phyloP scores from a whole-genome alignment of 2,329 filamentous ascomycete genomes.

The Colletotrichum truncatum region DNA sequence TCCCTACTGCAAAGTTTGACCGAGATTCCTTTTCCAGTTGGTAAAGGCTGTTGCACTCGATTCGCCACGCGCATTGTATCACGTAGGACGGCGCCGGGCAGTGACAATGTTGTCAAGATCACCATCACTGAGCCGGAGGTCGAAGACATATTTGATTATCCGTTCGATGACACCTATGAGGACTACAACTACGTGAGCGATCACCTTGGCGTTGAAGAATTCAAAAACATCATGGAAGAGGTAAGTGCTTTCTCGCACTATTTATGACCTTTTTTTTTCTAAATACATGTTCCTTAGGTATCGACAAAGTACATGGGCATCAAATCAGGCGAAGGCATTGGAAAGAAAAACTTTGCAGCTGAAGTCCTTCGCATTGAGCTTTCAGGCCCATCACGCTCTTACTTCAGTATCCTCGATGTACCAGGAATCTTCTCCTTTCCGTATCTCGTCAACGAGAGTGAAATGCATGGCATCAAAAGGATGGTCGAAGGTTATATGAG shows the following conservation, averaged over 20 bases:
- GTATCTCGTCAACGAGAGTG: slow-evolving; percentile 37
- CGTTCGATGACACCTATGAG: slow-evolving; percentile 26
- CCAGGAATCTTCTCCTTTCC: slow-evolving; percentile 42
- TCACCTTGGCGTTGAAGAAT: slow-evolving; percentile 38
- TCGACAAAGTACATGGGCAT: slow-evolving; percentile 42
- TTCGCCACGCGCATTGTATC: slow-evolving; percentile 49
- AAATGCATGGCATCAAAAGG: slow-evolving; percentile 38
- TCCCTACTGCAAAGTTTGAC: slow-evolving; percentile 47
- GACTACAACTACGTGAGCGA: slow-evolving; percentile 35
- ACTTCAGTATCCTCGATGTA: slow-evolving; percentile 49
- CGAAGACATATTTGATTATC: slow-evolving; percentile 32
- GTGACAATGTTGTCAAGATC: slow-evolving; percentile 39
- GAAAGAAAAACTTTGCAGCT: slow-evolving; percentile 45
- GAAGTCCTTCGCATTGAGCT: slow-evolving; percentile 48
- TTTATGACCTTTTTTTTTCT: background rate
- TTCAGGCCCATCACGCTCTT: slow-evolving; percentile 43
- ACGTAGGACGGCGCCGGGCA: slow-evolving; percentile 39
- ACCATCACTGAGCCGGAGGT: slow-evolving; percentile 41
- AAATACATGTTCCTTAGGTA: slow-evolving; percentile 31
- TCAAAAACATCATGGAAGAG: slow-evolving; percentile 40
- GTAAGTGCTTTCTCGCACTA: slow-evolving; percentile 29
- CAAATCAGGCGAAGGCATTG: slow-evolving; percentile 28
- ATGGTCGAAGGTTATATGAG: slow-evolving; percentile 48
- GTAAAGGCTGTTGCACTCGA: slow-evolving; percentile 43
- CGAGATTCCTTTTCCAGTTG: slow-evolving; percentile 46